A percentile compares a stretch with the other conserved stretches of the same genome.
Evolutionary conservation across 495 filamentous ascomycete genomes (phyloP).

Genomic region (Aspergillus cristatus): DNA sequence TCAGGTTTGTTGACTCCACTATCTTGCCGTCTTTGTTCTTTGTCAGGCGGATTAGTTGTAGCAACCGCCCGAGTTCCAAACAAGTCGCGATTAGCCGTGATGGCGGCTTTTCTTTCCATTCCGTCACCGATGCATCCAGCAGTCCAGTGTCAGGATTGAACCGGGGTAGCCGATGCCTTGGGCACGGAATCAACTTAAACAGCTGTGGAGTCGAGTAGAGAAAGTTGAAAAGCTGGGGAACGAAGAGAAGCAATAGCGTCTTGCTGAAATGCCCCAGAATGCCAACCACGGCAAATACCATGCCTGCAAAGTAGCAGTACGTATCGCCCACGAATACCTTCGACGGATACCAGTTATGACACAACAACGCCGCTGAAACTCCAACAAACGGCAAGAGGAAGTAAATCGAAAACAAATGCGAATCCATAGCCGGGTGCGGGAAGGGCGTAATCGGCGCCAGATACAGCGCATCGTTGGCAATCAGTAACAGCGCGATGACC

Average conservation of each 20-base stretch:
- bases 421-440: conserved; percentile 89
- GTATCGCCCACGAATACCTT: conserved; percentile 96
- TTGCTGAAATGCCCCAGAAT: conserved; percentile 98
- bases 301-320: conserved; percentile 98
- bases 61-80: conserved; percentile 53
- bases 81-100: conserved; percentile 45
- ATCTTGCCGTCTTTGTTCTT: conserved; percentile 60
- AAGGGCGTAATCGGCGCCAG: conserved; percentile 53
- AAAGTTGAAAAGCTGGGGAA: conserved; percentile 96
- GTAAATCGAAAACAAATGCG: conserved; percentile 91
- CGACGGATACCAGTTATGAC: conserved; percentile 94
- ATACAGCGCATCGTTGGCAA: conserved; percentile 81
- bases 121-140: conserved; percentile 73
- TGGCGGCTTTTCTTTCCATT: conserved; percentile 69
- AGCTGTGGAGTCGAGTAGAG: conserved; percentile 87
- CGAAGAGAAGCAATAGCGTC: conserved; percentile 80
- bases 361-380: conserved; percentile 76
- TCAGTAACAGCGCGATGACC: conserved; percentile 75
- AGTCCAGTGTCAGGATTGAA: conserved; percentile 79
- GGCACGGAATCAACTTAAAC: conserved; percentile 81
- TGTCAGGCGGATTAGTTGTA: conserved; percentile 57
- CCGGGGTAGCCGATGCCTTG: conserved; percentile 78
- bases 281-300: conserved; percentile 95
- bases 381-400: conserved; percentile 90
- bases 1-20: conserved; percentile 79